These are phyloP conservation scores for Cladosporium cucumerinum DNA, from an alignment of 2,329 filamentous ascomycete genomes.

Conservation along the genomic window DNA sequence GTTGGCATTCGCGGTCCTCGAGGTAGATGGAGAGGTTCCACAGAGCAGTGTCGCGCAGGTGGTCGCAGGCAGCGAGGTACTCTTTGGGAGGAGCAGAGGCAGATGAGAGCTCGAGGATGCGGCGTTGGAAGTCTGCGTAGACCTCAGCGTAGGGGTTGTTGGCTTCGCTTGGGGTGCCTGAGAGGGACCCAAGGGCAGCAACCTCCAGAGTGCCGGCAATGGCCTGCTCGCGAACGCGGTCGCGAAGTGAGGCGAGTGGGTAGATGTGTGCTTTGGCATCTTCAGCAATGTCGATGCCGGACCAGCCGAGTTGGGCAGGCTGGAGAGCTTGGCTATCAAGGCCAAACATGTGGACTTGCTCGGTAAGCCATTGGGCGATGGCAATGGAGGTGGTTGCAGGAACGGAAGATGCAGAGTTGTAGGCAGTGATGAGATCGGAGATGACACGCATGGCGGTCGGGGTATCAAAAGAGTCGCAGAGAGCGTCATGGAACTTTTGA, in stretches of 20 bases:
- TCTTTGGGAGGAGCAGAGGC: slow-evolving; percentile 60
- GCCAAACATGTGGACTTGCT: slow-evolving; percentile 80
- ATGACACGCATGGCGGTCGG: slow-evolving; percentile 75
- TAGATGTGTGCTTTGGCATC: slow-evolving; percentile 60
- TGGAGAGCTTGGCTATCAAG: slow-evolving; percentile 59
- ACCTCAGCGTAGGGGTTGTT: slow-evolving; percentile 47
- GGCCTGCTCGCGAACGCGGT: slow-evolving; percentile 56
- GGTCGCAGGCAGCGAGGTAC: slow-evolving; percentile 73
- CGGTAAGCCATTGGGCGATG: slow-evolving; percentile 75
- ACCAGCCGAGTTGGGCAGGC: slow-evolving; percentile 56
- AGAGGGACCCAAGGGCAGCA: slow-evolving; percentile 28
- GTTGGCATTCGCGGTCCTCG: slow-evolving; percentile 69
- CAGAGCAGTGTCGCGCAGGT: slow-evolving; percentile 74
- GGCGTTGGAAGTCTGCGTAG: slow-evolving; percentile 55
- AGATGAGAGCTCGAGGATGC: slow-evolving; percentile 54
- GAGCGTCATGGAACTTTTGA: slow-evolving; percentile 57
- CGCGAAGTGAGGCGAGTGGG: slow-evolving; percentile 55
- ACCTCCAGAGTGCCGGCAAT: slow-evolving; percentile 45
- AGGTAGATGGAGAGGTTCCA: slow-evolving; percentile 83
- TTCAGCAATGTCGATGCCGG: slow-evolving; percentile 60
- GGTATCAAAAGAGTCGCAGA: slow-evolving; percentile 87
- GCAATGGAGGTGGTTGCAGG: slow-evolving; percentile 48
- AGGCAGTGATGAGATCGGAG: slow-evolving; percentile 70
- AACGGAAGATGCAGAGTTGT: slow-evolving; percentile 58
- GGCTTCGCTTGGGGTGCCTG: slow-evolving; percentile 27